Base-by-base conservation (phyloP, 768 basidiomycete species). In the Tylopilus rubrobrunneus region DNA sequence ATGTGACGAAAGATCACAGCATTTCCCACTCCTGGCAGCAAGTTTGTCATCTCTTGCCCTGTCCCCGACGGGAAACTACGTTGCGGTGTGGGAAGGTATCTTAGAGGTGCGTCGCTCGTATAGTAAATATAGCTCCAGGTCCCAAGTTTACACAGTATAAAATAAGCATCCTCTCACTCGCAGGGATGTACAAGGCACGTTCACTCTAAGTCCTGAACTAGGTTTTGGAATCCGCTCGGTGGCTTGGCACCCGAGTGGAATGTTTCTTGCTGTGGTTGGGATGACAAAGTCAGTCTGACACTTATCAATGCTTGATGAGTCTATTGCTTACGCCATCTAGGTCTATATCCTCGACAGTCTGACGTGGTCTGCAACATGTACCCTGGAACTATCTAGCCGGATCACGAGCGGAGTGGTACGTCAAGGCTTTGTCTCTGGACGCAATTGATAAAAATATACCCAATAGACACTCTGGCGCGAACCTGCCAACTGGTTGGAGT, bases 231-330 rank as follows among this genome's bases (percentile, higher is more conserved):
- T 97, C 41, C 81, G 92, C 10, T 76, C 73, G 54, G 84, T 86
- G 1, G 73, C 80, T 19, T 98, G 94, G 94, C 90, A 94, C 70
- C 94, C 93, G 4, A 86, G 76, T 51, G 91, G 93, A 5, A 75
- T 81, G 63, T 94, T 89, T 66, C 73, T 97, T 9, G 88, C 86
- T 2, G 76, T 94, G 94, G 94, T 11, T 94, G 87, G 83, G 92
- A 95, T 70, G 92, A 94, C 62, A 91, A 87, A 72, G 92, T 88
- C 51, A 40, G 73, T 59, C 4, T 21, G 34, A 48, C 29, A 28
- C 15, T 51, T 25, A 49, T 45, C 31, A 31, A 51, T 36, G 17
- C 9, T 17, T 28, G n/a, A 15, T 42, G 29, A 8, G 37, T 50
- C 51, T 31, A 61, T 27, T 28, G 28, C 46, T 53, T 40, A 61